Evolutionary conservation across 2,329 filamentous ascomycete genomes (phyloP), one percentile per base, ranked within the genome.

Genomic region (Claviceps fusiformis): DNA sequence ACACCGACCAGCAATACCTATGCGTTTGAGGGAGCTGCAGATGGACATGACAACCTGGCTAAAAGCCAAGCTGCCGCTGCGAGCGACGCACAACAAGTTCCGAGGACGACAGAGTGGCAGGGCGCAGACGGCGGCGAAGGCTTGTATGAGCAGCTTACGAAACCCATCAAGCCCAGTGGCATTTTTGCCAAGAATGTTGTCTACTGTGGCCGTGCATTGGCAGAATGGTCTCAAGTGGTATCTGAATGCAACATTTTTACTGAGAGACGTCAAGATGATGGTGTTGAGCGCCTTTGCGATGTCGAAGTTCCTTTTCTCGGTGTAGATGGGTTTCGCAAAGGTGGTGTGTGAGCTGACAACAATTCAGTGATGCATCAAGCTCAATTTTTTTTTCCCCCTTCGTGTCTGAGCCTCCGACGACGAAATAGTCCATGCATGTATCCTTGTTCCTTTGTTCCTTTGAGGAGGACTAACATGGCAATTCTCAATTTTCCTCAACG

Each of bases 171-270:
- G 59, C 80, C 79, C 0, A 64, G 62, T 1, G 76, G 77, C 5
- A 60, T 71, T 1, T 76, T 70, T 54, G 67, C 68, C 15, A 68
- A 70, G 49, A 75, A 75, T 31, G 72, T 76, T 9, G 79, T 80
- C 51, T 86, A 92, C 66, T 74, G 80, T 3, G 88, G 88, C 1
- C 77, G 86, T 24, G 84, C 88, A 0, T 74, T 93, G 48, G 87
- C 87, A 0, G 88, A 93, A 67, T 93, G 88, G 88, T 75, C 77
- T 24, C 72, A 87, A 19, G 79, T 92, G 24, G 81, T 90, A 17
- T 79, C 80, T 55, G 88, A 93, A 66, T 89, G 83, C 71, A 89
- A 91, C 69, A 87, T 82, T 63, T 93, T 92, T 68, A 81, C 89
- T 37, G 87, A 92, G 56, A 76, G 87, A 49, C 78, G 88, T 54